Conservation (phyloP, 2,329 filamentous ascomycete genomes). For the Coniella vitis region DNA sequence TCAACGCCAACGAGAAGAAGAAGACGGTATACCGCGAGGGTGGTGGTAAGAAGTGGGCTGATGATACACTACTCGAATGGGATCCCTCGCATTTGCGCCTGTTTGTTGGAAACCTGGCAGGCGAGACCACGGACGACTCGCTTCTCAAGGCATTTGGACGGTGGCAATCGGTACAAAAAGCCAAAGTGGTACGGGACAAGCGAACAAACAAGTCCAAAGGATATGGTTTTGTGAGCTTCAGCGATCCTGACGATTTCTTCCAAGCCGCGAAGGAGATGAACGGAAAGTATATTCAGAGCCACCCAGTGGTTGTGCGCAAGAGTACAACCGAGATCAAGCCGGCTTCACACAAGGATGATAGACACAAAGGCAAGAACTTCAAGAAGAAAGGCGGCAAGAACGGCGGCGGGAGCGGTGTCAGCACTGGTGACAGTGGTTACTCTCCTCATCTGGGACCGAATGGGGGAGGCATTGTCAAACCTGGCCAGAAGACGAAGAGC, state of each 20-base stretch:
- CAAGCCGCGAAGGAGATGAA: constrained; percentile 96
- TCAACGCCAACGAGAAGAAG: constrained; percentile 53
- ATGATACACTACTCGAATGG: constrained; percentile 86
- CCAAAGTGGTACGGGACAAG: constrained; percentile 90
- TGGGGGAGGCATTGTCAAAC: constrained; percentile 50
- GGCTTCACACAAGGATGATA: constrained; percentile 58
- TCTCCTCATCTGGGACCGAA: constrained; percentile 46
- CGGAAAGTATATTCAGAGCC: constrained; percentile 97
- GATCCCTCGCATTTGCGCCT: constrained; percentile 89
- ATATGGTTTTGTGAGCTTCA: constrained; percentile 94
- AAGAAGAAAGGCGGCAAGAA: constrained; percentile 30
- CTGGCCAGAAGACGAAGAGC: constrained; percentile 61
- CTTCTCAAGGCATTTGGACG: constrained; percentile 87
- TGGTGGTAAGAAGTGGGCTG: constrained; percentile 88
- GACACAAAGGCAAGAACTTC: constrained; percentile 45
- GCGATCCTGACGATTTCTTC: constrained; percentile 93
- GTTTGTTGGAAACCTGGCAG: constrained; percentile 93
- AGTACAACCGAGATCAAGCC: constrained; percentile 89
- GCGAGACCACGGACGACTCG: constrained; percentile 94
- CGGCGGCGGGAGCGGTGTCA: constrained; percentile 25
- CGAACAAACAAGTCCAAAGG: constrained; percentile 93
- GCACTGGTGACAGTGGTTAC: constrained; percentile 29
- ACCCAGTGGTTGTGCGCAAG: constrained; percentile 81
- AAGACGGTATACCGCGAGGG: constrained; percentile 86
- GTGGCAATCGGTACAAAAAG: constrained; percentile 85